These are phyloP conservation scores for Phytophthora hybrid DNA, from an alignment of 352 stramenopile genomes.

Conservation along the genomic window DNA sequence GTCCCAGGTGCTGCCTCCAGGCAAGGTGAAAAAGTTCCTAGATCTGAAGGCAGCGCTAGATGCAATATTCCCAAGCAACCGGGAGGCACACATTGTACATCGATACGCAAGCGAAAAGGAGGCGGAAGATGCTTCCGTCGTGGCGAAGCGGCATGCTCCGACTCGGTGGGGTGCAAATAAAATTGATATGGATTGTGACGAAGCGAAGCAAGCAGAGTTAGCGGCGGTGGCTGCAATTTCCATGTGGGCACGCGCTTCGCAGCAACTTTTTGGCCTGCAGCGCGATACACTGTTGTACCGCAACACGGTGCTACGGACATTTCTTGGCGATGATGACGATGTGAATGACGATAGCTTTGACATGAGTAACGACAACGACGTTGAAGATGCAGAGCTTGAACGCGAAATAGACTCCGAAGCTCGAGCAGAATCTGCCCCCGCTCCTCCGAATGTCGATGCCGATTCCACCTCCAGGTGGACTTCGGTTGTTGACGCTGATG, in stretches of 20 bases:
- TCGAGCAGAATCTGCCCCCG: conserved; percentile 1
- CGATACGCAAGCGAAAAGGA: conserved; percentile 4
- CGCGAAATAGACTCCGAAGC: conserved; percentile 17
- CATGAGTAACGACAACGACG: background rate
- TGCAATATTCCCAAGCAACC: conserved; percentile 39
- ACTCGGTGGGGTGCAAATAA: conserved; percentile 15
- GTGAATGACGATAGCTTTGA: conserved; percentile 7
- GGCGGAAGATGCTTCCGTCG: conserved; percentile 1
- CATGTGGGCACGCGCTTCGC: conserved; percentile 48
- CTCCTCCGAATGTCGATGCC: background rate
- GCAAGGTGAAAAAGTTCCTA: conserved; percentile 38
- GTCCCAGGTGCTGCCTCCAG: conserved; percentile 44
- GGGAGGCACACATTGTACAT: conserved; percentile 6
- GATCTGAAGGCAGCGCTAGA: conserved; percentile 36
- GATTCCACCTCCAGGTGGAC: background rate
- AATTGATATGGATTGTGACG: conserved; percentile 16
- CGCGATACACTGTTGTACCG: conserved; percentile 42
- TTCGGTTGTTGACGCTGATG: background rate
- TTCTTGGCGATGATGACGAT: conserved; percentile 22
- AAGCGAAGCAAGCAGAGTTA: conserved; percentile 23
- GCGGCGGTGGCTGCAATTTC: conserved; percentile 33
- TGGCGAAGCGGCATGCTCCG: conserved; percentile 27
- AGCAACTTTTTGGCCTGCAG: conserved; percentile 38
- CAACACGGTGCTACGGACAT: conserved; percentile 40
- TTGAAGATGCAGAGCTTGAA: conserved; percentile 13